phyloP scores from a whole-genome alignment of 768 basidiomycete genomes.

The Tubosaeta brunneosetosa region DNA sequence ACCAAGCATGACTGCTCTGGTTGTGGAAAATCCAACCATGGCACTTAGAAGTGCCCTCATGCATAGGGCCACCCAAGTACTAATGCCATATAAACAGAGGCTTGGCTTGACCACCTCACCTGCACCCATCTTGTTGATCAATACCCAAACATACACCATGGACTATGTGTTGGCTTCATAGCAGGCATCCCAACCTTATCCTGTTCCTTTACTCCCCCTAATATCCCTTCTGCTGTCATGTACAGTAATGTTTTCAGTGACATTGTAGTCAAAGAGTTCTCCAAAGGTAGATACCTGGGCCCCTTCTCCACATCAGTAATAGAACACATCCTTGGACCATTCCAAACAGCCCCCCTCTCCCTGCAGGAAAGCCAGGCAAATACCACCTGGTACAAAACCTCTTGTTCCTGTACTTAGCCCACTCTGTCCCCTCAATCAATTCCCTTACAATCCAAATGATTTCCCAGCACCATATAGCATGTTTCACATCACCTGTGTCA shows the following conservation, averaged over 20 bases:
- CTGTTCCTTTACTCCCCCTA: neutral
- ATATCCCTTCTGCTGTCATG: neutral
- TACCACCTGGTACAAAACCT: slow-evolving; percentile 29
- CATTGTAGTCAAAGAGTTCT: neutral
- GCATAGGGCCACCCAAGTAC: neutral
- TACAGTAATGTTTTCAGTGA: neutral
- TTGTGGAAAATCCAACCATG: neutral
- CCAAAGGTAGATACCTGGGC: no score
- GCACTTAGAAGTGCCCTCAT: neutral
- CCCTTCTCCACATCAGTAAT: no score
- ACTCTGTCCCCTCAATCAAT: slow-evolving; percentile 32
- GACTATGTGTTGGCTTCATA: neutral
- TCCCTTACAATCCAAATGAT: slow-evolving; percentile 20
- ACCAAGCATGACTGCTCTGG: neutral
- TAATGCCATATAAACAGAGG: neutral
- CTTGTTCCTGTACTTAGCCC: slow-evolving; percentile 9
- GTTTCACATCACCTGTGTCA: neutral
- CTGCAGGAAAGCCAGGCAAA: slow-evolving; percentile 17
- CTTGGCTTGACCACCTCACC: neutral
- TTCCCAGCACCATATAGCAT: neutral
- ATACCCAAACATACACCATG: neutral
- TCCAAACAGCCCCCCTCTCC: slow-evolving; percentile 19
- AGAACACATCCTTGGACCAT: neutral
- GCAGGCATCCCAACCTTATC: neutral
- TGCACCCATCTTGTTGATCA: accelerated